Percentiles rank a stretch among this genome's conserved stretches.
Evolutionary conservation across 2,329 filamentous ascomycete genomes (phyloP).

Genomic region (Lasiodiplodia theobromae): DNA sequence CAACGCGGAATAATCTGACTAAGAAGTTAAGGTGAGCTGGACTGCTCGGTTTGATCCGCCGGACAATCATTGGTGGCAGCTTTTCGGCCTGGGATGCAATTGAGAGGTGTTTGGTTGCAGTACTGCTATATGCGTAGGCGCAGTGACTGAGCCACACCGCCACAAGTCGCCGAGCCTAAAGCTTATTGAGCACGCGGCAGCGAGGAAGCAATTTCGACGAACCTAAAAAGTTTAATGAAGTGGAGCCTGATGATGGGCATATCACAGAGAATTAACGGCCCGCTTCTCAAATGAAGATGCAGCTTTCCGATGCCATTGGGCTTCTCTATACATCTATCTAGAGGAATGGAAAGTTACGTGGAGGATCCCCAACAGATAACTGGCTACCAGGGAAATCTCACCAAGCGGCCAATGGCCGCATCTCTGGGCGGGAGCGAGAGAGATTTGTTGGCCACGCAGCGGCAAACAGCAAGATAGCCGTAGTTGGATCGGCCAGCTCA

Average conservation of each 20-base stretch:
- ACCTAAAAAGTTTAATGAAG: conserved; percentile 7
- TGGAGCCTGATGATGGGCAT: background rate
- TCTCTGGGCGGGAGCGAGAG: background rate
- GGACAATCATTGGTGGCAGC: background rate
- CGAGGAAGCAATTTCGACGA: conserved; percentile 3
- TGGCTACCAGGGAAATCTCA: background rate
- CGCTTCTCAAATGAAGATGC: conserved; percentile 1
- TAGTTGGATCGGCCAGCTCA: background rate
- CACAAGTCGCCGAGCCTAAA: background rate
- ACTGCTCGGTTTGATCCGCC: background rate
- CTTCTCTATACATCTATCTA: background rate
- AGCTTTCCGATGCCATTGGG: background rate
- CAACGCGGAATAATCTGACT: conserved; percentile 37
- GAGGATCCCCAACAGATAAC: conserved; percentile 15
- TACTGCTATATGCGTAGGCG: background rate
- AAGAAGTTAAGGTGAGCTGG: background rate
- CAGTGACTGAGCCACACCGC: conserved; percentile 11
- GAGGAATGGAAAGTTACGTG: background rate
- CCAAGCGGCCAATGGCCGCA: background rate
- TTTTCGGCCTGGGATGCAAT: background rate
- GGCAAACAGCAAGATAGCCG: background rate
- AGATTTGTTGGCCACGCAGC: background rate
- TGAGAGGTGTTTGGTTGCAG: background rate
- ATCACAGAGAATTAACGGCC: background rate
- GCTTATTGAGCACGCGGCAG: background rate